phyloP scores from a whole-genome alignment of 1,284 basidiomycete genomes.

The Rhodotorula sp. region DNA sequence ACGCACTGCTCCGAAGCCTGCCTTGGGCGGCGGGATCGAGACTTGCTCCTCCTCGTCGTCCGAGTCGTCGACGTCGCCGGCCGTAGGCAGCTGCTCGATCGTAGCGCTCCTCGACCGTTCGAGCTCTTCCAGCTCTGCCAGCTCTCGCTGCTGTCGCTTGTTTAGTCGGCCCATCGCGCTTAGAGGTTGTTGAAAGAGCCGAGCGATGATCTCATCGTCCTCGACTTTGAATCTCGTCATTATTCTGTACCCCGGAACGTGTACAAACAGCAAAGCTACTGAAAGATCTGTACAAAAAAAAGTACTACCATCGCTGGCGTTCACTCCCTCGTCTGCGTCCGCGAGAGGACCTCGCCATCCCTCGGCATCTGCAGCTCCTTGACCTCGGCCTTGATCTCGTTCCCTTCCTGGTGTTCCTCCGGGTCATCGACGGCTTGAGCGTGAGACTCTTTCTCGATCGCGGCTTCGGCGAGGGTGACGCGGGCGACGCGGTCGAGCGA shows the following conservation, averaged over 20 bases:
- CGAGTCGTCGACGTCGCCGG: slow-evolving; percentile 14
- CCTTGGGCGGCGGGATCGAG: not conserved
- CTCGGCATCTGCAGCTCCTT: slow-evolving; percentile 6
- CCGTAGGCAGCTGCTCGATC: not conserved
- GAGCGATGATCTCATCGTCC: not conserved
- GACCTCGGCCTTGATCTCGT: slow-evolving; percentile 12
- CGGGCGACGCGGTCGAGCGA: slow-evolving; percentile 56
- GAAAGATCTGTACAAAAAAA: no score
- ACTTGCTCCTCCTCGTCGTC: not conserved
- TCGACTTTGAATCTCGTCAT: no score
- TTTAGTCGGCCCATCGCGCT: slow-evolving; percentile 56
- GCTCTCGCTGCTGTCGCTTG: slow-evolving; percentile 80
- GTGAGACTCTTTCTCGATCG: slow-evolving; percentile 64
- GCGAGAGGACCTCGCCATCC: not conserved
- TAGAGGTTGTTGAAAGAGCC: not conserved
- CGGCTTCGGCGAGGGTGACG: slow-evolving; percentile 79
- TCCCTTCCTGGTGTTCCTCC: slow-evolving; percentile 11
- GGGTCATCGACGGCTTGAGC: slow-evolving; percentile 31
- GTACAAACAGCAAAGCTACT: no score
- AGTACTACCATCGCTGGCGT: no score
- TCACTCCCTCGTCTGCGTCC: not conserved
- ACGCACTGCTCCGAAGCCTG: slow-evolving; percentile 34
- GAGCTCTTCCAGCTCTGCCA: slow-evolving; percentile 61
- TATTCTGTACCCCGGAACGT: no score
- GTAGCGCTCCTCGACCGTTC: slow-evolving; percentile 7